These are phyloP conservation scores for Solanum pennellii DNA, from an alignment of 257 asterid species.

Conservation along the genomic window DNA sequence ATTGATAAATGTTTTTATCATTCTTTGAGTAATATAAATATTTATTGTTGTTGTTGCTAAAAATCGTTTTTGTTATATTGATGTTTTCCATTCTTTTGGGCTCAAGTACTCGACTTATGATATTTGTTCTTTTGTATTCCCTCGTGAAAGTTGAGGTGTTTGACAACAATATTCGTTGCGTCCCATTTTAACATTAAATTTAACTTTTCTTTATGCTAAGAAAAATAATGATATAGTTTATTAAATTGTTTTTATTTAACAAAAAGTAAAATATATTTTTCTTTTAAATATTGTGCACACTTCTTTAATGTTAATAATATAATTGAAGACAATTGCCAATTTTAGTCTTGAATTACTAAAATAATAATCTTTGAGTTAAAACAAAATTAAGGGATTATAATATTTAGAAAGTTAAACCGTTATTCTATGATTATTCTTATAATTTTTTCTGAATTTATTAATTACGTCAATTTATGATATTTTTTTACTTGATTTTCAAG, in stretches of 20 bases:
- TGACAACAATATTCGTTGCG: too few relatives aligned
- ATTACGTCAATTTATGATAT: neutral
- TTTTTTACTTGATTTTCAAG: neutral
- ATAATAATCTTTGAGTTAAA: neutral
- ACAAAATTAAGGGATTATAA: neutral
- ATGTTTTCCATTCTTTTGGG: neutral
- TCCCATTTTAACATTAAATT: neutral
- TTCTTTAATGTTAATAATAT: neutral
- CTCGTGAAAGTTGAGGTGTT: too few relatives aligned
- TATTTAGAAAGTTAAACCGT: neutral
- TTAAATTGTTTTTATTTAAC: neutral
- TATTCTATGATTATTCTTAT: neutral
- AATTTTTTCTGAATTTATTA: neutral
- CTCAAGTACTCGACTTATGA: neutral
- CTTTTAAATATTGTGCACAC: neutral
- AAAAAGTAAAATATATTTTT: neutral
- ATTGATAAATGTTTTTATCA: too few relatives aligned
- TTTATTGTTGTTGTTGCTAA: fast-evolving
- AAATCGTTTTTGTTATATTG: too few relatives aligned
- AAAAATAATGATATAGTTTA: neutral
- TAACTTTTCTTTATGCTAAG: neutral
- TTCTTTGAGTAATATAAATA: too few relatives aligned
- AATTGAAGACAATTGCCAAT: neutral
- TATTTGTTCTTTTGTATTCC: too few relatives aligned
- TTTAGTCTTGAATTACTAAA: neutral